Evolutionary conservation across 2,329 filamentous ascomycete genomes (phyloP).

Genomic region (Fusarium neocosmosporiellum): DNA sequence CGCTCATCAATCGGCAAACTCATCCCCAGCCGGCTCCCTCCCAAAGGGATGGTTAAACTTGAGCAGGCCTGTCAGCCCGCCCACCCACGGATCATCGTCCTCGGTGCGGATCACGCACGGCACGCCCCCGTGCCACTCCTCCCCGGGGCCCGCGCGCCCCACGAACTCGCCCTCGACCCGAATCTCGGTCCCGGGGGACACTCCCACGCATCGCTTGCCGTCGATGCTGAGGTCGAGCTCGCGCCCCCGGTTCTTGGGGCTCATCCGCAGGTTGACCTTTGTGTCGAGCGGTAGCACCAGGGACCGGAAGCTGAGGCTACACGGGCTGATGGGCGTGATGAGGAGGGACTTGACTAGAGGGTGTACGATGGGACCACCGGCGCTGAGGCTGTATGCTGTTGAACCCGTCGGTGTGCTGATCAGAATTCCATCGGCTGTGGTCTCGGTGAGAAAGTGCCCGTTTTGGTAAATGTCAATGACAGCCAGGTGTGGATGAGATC

Average conservation of each 20-base stretch:
- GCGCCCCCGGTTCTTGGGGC: constrained; percentile 80
- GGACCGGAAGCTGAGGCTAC: constrained; percentile 91
- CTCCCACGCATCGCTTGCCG: constrained; percentile 74
- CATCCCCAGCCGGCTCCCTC: constrained; percentile 48
- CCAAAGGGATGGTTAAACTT: constrained; percentile 99
- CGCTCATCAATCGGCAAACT: constrained; percentile 40
- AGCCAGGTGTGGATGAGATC: constrained; percentile 88
- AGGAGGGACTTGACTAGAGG: constrained; percentile 89
- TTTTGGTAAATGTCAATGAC: constrained; percentile 93
- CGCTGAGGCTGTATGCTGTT: constrained; percentile 94
- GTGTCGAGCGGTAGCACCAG: constrained; percentile 89
- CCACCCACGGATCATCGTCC: constrained; percentile 94
- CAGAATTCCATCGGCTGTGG: constrained; percentile 94
- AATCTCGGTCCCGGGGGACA: constrained; percentile 83
- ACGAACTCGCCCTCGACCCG: constrained; percentile 89
- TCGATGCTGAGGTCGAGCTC: constrained; percentile 85
- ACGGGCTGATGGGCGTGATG: constrained; percentile 92
- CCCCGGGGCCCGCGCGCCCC: constrained; percentile 53
- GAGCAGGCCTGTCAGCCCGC: constrained; percentile 88
- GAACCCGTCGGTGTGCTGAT: constrained; percentile 94
- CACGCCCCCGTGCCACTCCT: constrained; percentile 80
- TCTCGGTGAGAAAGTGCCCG: constrained; percentile 89
- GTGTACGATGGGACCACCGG: constrained; percentile 93
- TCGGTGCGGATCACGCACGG: constrained; percentile 86
- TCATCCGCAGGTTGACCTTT: constrained; percentile 83